Base-by-base conservation (phyloP, 2,329 filamentous ascomycete genomes). In the Macrophomina tecta region DNA sequence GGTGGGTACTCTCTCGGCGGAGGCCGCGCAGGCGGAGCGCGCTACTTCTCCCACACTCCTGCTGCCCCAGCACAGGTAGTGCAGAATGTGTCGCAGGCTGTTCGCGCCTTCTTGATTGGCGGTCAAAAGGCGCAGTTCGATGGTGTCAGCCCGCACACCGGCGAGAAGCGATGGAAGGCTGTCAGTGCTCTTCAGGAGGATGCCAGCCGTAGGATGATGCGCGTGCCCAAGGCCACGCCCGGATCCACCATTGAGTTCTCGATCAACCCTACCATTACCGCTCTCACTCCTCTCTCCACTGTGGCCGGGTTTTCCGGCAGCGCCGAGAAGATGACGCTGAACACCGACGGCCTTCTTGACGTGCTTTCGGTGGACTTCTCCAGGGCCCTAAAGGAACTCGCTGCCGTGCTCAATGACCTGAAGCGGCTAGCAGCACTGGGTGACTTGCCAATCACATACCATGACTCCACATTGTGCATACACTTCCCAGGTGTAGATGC, bases 401-500 rank as follows among this genome's bases (percentile, higher is more conserved):
- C 91, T 2, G 87, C 88, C 5, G 86, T 94, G 1, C 86, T 95
- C 73, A 90, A 90, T 61, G 95, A 99, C 73, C 83, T 99, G 6
- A 91, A 92, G 73, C 87, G 88, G 42, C 83, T 99, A 1, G 87
- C 93, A 0, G 81, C 84, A 0, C 79, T 98, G 1, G 95, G 95
- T 1, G 93, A 97, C 74, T 81, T 99, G 23, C 93, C 94, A 0
- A 87, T 98, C 40, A 84, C 87, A 0, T 85, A 97, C 63, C 87
- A 92, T 64, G 82, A 85, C 40, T 87, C 87, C 1, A 86, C 87
- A 0, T 81, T 97, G 4, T 89, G 93, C 40, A 89, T 98, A 1
- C 90, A 93, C 36, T 98, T 99, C 74, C 93, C 94, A 0, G 95
- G 95, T 3, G 94, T 95, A 69, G 94, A 98, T 73, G 89, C 89